These are phyloP conservation scores for Trypanosoma vivax DNA, from an alignment of 208 protist genomes.

Conservation along the genomic window DNA sequence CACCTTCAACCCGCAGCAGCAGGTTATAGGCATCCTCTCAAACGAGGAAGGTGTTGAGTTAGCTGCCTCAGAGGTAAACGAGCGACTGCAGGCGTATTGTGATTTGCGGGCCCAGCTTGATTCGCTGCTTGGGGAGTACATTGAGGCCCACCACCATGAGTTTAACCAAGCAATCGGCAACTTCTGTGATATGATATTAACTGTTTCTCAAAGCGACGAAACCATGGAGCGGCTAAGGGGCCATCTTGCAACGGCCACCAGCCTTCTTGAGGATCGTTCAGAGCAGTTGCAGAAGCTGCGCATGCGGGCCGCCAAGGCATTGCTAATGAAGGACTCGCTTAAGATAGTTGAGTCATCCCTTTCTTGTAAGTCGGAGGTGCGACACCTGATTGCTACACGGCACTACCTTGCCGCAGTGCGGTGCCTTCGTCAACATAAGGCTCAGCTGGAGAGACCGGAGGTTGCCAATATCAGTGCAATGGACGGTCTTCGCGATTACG, in stretches of 20 bases:
- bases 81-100: conserved; percentile 50
- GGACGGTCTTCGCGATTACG: conserved; percentile 45
- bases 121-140: conserved; percentile 56
- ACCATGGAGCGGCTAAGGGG: conserved; percentile 64
- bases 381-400: conserved; percentile 26
- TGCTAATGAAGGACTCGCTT: conserved; percentile 63
- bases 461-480: conserved; percentile 48
- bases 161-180: conserved; percentile 74
- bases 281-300: conserved; percentile 69
- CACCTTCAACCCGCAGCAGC: conserved; percentile 69
- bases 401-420: conserved; percentile 69
- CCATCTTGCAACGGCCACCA: conserved; percentile 40
- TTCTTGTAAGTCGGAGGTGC: conserved; percentile 44
- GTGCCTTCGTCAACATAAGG: conserved; percentile 35
- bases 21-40: conserved; percentile 71
- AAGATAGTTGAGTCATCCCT: conserved; percentile 47
- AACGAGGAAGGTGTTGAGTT: conserved; percentile 53
- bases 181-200: conserved; percentile 82
- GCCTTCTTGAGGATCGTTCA: conserved; percentile 58
- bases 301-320: conserved; percentile 57
- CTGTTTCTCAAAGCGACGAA: conserved; percentile 75
- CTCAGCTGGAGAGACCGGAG: conserved; percentile 28
- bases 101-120: conserved; percentile 64
- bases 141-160: conserved; percentile 69
- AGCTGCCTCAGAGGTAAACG: conserved; percentile 51